Percentiles rank a stretch among this genome's conserved stretches.
Conservation (phyloP, 1,139 yeast species). For the Arxiozyma telluris region DNA sequence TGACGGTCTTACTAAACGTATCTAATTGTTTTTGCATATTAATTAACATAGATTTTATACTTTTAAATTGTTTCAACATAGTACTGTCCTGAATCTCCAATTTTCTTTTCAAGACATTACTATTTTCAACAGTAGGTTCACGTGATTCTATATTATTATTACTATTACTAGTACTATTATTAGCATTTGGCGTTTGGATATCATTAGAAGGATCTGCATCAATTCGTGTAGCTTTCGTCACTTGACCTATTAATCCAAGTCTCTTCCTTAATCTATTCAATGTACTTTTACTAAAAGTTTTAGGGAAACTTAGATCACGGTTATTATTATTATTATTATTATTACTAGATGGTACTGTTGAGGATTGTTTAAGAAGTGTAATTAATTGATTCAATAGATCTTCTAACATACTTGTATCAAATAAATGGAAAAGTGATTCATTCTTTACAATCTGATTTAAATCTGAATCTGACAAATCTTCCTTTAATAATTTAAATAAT, state of each 20-base stretch:
- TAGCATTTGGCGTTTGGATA: neutral
- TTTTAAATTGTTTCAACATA: neutral
- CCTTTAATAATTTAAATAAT: neutral
- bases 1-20: neutral
- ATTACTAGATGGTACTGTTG: too few species aligned
- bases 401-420: neutral
- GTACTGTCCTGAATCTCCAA: too few species aligned
- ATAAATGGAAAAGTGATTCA: too few species aligned
- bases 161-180: too few species aligned
- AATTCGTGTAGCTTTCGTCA: neutral
- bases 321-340: too few species aligned
- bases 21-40: neutral
- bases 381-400: neutral
- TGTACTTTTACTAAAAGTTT: constrained; percentile 7
- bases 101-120: too few species aligned
- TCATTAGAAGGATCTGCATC: neutral
- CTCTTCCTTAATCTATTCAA: constrained; percentile 5
- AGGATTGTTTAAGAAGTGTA: too few species aligned
- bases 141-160: too few species aligned
- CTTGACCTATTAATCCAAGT: constrained; percentile 3
- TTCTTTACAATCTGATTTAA: too few species aligned
- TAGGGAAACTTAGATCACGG: neutral
- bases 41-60: neutral
- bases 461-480: neutral
- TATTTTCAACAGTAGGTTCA: too few species aligned